Conservation (phyloP, 202 grass and related monocot genomes). For the Setaria italica region DNA sequence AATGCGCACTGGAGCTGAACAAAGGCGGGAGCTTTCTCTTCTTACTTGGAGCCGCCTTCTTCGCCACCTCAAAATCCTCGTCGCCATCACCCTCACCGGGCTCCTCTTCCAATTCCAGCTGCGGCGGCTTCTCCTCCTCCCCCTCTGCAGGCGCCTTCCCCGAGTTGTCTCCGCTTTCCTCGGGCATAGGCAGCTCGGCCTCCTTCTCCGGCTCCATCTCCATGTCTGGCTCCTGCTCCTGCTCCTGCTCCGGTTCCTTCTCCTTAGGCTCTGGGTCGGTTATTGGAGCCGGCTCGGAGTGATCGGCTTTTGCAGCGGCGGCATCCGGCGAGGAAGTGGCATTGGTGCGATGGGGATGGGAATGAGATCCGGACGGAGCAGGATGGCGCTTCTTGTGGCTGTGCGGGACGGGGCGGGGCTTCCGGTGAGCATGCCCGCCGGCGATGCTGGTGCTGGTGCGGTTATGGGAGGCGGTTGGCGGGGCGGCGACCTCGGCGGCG, state of each 20-base stretch:
- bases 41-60: conserved; percentile 51
- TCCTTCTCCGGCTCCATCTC: conserved; percentile 60
- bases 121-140: conserved; percentile 55
- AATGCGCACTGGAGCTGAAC: conserved; percentile 62
- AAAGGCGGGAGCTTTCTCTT: conserved; percentile 76
- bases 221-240: conserved; percentile 40
- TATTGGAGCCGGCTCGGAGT: conserved; percentile 25
- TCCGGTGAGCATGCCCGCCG: conserved; percentile 38
- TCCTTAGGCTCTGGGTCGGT: conserved; percentile 37
- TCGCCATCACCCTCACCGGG: conserved; percentile 50
- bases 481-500: conserved; percentile 58
- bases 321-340: conserved; percentile 43
- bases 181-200: conserved; percentile 49
- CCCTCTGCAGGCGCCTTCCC: conserved; percentile 53
- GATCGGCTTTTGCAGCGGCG: conserved; percentile 47
- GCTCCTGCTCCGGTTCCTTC: conserved; percentile 45
- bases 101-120: conserved; percentile 55
- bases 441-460: conserved; percentile 20
- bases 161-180: conserved; percentile 44
- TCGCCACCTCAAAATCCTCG: conserved; percentile 39
- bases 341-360: conserved; percentile 50
- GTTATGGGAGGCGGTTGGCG: conserved; percentile 38
- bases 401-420: conserved; percentile 37
- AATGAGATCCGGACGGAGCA: conserved; percentile 42
- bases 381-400: conserved; percentile 47